These are phyloP conservation scores for Colletotrichum sansevieriae DNA, from an alignment of 2,329 filamentous ascomycete species.

Conservation along the genomic window DNA sequence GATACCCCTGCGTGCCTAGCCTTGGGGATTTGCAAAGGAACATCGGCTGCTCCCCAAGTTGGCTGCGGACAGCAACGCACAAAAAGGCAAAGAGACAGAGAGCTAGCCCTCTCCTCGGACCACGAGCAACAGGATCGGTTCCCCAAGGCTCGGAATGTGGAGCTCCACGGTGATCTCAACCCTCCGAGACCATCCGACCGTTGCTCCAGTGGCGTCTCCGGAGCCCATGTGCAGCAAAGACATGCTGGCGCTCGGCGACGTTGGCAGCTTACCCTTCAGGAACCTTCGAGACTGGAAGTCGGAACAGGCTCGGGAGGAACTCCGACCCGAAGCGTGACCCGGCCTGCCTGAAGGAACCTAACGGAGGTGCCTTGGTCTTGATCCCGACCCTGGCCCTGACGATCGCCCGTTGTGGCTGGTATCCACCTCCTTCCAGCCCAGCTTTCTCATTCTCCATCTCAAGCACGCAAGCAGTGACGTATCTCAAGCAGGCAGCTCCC, in stretches of 20 bases:
- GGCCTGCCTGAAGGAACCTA: conserved; percentile 1
- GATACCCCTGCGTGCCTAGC: neutral
- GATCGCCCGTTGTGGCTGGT: conserved; percentile 32
- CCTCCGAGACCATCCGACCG: neutral
- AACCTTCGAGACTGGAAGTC: too few species aligned
- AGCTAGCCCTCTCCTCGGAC: neutral
- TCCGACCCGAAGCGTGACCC: conserved; percentile 34
- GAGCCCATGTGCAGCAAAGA: conserved; percentile 20
- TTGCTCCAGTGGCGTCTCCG: neutral
- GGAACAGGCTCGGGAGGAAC: conserved; percentile 25
- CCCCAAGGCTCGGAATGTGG: conserved; percentile 32
- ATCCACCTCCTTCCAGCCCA: neutral
- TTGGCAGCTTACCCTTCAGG: too few species aligned
- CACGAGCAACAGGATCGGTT: conserved; percentile 3
- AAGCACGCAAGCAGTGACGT: conserved; percentile 39
- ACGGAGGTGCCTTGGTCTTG: conserved; percentile 18
- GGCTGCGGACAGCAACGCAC: neutral
- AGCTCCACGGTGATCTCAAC: conserved; percentile 24
- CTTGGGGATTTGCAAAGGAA: conserved; percentile 6
- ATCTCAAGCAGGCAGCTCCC: conserved; percentile 19
- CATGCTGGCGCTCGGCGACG: too few species aligned
- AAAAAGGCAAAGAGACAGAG: neutral
- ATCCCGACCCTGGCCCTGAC: conserved; percentile 21
- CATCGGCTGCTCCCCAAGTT: neutral
- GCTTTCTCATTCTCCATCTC: conserved; percentile 31